These are phyloP conservation scores for Acanthamoeba royreba DNA, from an alignment of 208 protist genomes.

Conservation along the genomic window DNA sequence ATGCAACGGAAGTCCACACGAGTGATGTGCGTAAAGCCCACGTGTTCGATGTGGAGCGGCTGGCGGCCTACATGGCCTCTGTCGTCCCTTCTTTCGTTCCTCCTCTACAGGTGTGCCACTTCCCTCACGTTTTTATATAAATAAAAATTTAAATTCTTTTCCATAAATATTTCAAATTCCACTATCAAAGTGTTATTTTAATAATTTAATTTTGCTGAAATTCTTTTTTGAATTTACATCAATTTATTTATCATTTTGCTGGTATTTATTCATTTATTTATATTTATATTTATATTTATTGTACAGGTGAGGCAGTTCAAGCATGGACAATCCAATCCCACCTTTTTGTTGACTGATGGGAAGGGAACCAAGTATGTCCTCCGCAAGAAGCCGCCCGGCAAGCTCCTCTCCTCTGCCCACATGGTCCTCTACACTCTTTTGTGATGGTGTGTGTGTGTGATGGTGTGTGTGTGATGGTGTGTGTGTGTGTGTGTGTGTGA, in stretches of 20 bases:
- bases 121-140: too few species aligned
- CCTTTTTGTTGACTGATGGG: slow-evolving; percentile 51
- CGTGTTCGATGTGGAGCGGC: neutral
- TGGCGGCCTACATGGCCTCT: neutral
- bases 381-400: slow-evolving; percentile 79
- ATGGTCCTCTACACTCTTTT: slow-evolving; percentile 52
- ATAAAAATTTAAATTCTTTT: too few species aligned
- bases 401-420: slow-evolving; percentile 78
- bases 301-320: slow-evolving; percentile 47
- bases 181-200: too few species aligned
- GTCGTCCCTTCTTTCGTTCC: neutral
- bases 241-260: too few species aligned
- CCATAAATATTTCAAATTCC: too few species aligned
- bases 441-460: neutral
- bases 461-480: too few species aligned
- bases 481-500: too few species aligned
- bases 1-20: neutral
- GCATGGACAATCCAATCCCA: slow-evolving; percentile 71
- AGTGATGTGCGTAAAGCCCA: neutral
- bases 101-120: neutral
- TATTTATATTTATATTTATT: neutral
- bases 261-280: too few species aligned
- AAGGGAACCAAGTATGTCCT: slow-evolving; percentile 67
- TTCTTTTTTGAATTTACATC: too few species aligned
- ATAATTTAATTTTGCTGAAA: too few species aligned